phyloP scores from a whole-genome alignment of 495 filamentous ascomycete genomes.

The Penicillium fimorum region DNA sequence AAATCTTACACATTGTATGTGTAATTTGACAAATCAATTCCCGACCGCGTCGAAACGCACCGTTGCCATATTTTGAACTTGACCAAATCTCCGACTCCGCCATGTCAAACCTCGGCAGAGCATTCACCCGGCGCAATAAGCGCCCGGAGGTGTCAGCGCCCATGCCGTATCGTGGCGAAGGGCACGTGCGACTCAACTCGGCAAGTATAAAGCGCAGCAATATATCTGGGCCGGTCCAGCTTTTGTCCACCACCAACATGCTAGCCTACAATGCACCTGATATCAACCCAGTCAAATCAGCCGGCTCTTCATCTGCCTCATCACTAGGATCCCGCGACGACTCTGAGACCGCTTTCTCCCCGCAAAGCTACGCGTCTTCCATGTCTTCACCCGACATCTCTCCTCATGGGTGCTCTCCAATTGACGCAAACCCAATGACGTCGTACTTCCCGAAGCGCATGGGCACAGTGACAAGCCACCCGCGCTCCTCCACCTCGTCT shows the following conservation, averaged over 20 bases:
- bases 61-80: not conserved
- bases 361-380: slow-evolving; percentile 55
- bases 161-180: slow-evolving; percentile 48
- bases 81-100: slow-evolving; percentile 15
- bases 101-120: slow-evolving; percentile 57
- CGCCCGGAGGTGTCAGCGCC: slow-evolving; percentile 48
- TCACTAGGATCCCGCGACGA: slow-evolving; percentile 58
- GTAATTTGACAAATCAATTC: not conserved
- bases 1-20: not conserved
- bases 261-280: slow-evolving; percentile 91
- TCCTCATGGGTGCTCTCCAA: slow-evolving; percentile 58
- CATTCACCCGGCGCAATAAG: slow-evolving; percentile 63
- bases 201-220: slow-evolving; percentile 55
- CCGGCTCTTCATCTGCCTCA: slow-evolving; percentile 54
- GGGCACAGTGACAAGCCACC: slow-evolving; percentile 41
- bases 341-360: slow-evolving; percentile 60
- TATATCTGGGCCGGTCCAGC: slow-evolving; percentile 83
- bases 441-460: slow-evolving; percentile 68
- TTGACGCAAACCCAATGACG: slow-evolving; percentile 72
- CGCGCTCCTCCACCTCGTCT: slow-evolving; percentile 44
- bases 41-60: not conserved
- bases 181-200: slow-evolving; percentile 45
- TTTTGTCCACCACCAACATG: slow-evolving; percentile 94
- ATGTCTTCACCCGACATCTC: slow-evolving; percentile 72
- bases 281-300: slow-evolving; percentile 48